These are phyloP conservation scores for Sporormia fimetaria DNA, from an alignment of 495 filamentous ascomycete species.

Conservation along the genomic window DNA sequence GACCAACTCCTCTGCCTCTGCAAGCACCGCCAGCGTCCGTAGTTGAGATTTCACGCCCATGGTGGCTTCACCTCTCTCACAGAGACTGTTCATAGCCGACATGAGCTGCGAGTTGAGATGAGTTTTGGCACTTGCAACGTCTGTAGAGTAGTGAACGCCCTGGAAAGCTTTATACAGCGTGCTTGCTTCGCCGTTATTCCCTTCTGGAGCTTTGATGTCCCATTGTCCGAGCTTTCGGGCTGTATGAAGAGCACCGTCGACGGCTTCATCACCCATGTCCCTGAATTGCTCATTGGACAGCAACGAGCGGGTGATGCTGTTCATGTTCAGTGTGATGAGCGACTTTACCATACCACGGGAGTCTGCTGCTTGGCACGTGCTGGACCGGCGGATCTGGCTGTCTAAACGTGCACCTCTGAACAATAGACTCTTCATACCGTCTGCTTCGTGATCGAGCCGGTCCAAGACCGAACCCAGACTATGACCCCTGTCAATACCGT, in stretches of 20 bases:
- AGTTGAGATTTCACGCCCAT: slow-evolving; percentile 50
- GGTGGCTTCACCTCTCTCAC: slow-evolving; percentile 44
- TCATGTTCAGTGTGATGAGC: slow-evolving; percentile 53
- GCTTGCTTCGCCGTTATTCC: slow-evolving; percentile 48
- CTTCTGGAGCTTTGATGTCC: slow-evolving; percentile 68
- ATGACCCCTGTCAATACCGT: slow-evolving; percentile 74
- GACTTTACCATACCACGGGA: slow-evolving; percentile 46
- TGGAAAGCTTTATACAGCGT: slow-evolving; percentile 73
- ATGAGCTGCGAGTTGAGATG: slow-evolving; percentile 55
- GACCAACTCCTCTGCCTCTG: slow-evolving; percentile 70
- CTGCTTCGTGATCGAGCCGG: slow-evolving; percentile 79
- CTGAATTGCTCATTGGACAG: slow-evolving; percentile 47
- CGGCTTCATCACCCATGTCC: slow-evolving; percentile 37
- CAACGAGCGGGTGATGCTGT: slow-evolving; percentile 62
- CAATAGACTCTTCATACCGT: slow-evolving; percentile 76
- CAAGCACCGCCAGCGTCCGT: slow-evolving; percentile 61
- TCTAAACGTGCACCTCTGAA: slow-evolving; percentile 90
- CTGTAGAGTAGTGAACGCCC: slow-evolving; percentile 55
- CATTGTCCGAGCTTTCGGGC: slow-evolving; percentile 83
- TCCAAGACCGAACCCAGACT: slow-evolving; percentile 65
- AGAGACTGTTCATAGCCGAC: slow-evolving; percentile 48
- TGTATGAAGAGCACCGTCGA: slow-evolving; percentile 63
- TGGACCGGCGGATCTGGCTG: slow-evolving; percentile 53
- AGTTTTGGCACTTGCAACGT: slow-evolving; percentile 38
- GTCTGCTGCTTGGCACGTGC: slow-evolving; percentile 32